Evolutionary conservation across 768 basidiomycete genomes (phyloP).

Genomic region (Leccinum uliginosum): DNA sequence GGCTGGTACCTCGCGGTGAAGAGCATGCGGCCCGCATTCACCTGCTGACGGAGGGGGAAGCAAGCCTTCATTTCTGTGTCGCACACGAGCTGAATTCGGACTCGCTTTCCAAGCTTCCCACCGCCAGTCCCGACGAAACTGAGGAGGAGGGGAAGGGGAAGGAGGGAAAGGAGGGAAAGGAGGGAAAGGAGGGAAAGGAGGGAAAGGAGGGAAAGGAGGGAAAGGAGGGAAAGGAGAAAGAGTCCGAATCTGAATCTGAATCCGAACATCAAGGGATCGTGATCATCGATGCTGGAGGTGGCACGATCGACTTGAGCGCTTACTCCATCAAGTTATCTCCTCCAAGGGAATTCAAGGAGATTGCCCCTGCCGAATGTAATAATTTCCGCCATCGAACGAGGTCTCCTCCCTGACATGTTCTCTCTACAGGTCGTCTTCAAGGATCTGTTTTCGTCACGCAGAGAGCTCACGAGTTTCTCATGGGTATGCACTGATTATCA

Average conservation of each 20-base stretch:
- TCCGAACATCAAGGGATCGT: slow-evolving; percentile 34
- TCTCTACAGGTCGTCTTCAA: slow-evolving; percentile 34
- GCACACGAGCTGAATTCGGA: slow-evolving; percentile 37
- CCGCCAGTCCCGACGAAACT: background rate
- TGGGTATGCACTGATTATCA: slow-evolving; percentile 13
- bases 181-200: too few relatives aligned
- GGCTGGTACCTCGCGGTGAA: slow-evolving; percentile 14
- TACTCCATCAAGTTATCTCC: slow-evolving; percentile 26
- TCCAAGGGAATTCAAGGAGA: slow-evolving; percentile 29
- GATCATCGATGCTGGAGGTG: slow-evolving; percentile 43
- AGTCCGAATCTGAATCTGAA: slow-evolving; percentile 32
- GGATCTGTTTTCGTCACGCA: slow-evolving; percentile 36
- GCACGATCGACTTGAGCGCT: slow-evolving; percentile 38
- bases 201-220: too few relatives aligned
- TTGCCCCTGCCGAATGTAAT: slow-evolving; percentile 31
- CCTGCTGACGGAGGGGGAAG: slow-evolving; percentile 26
- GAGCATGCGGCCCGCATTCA: slow-evolving; percentile 18
- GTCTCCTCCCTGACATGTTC: background rate
- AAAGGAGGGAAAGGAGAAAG: background rate
- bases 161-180: too few relatives aligned
- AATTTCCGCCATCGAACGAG: background rate
- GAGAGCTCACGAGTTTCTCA: slow-evolving; percentile 25
- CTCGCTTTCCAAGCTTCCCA: slow-evolving; percentile 7
- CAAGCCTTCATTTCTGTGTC: slow-evolving; percentile 36
- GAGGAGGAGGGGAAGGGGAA: background rate